These are phyloP conservation scores for Penicillium oxalicum DNA, from an alignment of 2,329 filamentous ascomycete species.

Conservation along the genomic window DNA sequence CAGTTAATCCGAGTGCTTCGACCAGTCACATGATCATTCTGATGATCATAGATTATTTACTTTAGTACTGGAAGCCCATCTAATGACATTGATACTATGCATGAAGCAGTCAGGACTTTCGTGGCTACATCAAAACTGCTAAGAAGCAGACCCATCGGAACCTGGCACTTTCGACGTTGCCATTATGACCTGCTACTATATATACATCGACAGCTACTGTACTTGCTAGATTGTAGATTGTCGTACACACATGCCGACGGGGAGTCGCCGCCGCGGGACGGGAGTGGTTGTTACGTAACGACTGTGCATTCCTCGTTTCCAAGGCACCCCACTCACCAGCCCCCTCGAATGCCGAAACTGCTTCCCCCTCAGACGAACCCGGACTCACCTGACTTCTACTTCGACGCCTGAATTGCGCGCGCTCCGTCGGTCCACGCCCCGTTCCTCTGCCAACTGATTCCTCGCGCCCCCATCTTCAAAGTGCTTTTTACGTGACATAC, in stretches of 20 bases:
- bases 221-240: no score
- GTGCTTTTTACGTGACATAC: slow-evolving; percentile 9
- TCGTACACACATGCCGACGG: no score
- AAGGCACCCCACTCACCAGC: slow-evolving; percentile 18
- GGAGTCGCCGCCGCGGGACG: no score
- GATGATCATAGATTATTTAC: neutral
- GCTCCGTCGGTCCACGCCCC: slow-evolving; percentile 16
- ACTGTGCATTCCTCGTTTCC: slow-evolving; percentile 22
- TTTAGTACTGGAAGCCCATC: neutral
- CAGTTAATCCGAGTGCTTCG: neutral
- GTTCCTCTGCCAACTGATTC: slow-evolving; percentile 22
- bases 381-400: slow-evolving; percentile 7
- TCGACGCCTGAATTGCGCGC: slow-evolving; percentile 20
- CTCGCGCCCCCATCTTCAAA: slow-evolving; percentile 12
- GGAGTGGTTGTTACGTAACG: neutral
- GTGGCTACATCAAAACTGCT: no score
- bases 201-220: neutral
- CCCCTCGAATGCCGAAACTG: slow-evolving; percentile 18
- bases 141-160: no score
- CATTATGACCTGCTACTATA: neutral
- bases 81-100: no score
- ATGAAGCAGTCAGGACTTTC: no score
- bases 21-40: neutral
- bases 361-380: slow-evolving; percentile 1
- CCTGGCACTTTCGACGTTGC: no score